Base-by-base conservation (phyloP, 345 rosid species). In the Linum lewisii region DNA sequence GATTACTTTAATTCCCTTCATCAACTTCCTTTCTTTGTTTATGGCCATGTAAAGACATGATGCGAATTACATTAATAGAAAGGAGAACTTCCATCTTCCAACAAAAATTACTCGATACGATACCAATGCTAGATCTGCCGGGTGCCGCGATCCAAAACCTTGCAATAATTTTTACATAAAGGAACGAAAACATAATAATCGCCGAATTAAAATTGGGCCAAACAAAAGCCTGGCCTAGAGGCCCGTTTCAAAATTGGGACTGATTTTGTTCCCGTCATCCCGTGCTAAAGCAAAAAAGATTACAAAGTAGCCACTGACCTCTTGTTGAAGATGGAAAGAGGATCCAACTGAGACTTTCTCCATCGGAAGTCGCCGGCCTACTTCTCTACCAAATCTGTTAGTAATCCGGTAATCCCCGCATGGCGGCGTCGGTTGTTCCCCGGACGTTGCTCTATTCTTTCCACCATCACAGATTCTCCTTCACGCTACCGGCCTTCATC, bases 391-490 rank as follows among this genome's bases (percentile, higher is more conserved):
- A 3, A 42, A 5, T 16, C 18, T 0, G 14, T 16, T 11, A 6
- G 3, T 42, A n/a, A n/a, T n/a, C n/a, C 47, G 4, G 18, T 16
- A 4, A 42, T 42, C 16, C 1, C 9, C 47, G 47, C 20, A 47
- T 34, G 19, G 64, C 63, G 3, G 61, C 54, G 20, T 44, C 70
- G 7, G 58, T 70, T 51, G 79, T 73, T 70, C 61, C 79, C 36
- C 72, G 76, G 58, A 68, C 59, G 21, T 56, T 81, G 29, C 63
- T 77, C 24, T 66, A 58, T 65, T 51, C 73, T 51, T 42, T 42
- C 47, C 77, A 71, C 47, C 77, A 69, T 21, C 68, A 72, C 24
- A 81, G 61, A 47, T 71, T 74, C 44, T 34, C 69, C 60, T 47
- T 62, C 42, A 60, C 53, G 24, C 54, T 55, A 21, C 61, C 75